A percentile compares a stretch with the other conserved stretches of the same genome.
phyloP scores from a whole-genome alignment of 2,329 filamentous ascomycete genomes.

The Colletotrichum tamarilloi region DNA sequence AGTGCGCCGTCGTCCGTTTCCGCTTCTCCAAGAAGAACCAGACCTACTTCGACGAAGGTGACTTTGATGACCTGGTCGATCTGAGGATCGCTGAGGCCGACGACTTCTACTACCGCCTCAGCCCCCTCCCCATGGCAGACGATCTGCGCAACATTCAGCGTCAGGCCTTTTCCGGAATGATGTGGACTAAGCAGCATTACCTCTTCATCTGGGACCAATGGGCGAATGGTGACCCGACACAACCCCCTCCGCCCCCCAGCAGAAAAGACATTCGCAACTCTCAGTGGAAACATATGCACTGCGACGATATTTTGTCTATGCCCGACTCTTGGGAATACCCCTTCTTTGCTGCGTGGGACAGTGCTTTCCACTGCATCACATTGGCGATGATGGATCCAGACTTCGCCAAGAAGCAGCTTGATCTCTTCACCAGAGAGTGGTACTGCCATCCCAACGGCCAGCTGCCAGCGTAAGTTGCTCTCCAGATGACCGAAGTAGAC shows the following conservation, averaged over 20 bases:
- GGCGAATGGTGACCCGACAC: slow-evolving; percentile 91
- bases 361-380: slow-evolving; percentile 95
- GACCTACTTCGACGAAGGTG: slow-evolving; percentile 88
- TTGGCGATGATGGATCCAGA: slow-evolving; percentile 97
- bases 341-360: slow-evolving; percentile 98
- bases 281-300: slow-evolving; percentile 94
- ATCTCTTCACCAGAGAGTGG: slow-evolving; percentile 96
- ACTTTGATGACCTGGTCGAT: slow-evolving; percentile 91
- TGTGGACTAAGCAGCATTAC: slow-evolving; percentile 98
- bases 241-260: slow-evolving; percentile 84
- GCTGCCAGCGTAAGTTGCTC: slow-evolving; percentile 77
- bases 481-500: neutral
- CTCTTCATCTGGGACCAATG: slow-evolving; percentile 98
- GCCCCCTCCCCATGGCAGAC: slow-evolving; percentile 91
- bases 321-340: slow-evolving; percentile 99
- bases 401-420: slow-evolving; percentile 97
- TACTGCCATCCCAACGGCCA: slow-evolving; percentile 99
- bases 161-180: slow-evolving; percentile 95
- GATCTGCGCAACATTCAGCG: slow-evolving; percentile 95
- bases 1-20: slow-evolving; percentile 96
- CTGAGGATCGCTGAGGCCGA: slow-evolving; percentile 89
- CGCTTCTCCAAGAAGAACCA: slow-evolving; percentile 82
- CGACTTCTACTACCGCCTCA: slow-evolving; percentile 95
- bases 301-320: slow-evolving; percentile 97
- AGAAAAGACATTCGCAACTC: slow-evolving; percentile 86